Evolutionary conservation across 768 basidiomycete species (phyloP), one percentile per base, ranked within the genome.

Genomic region (Mycena albidolilacea): DNA sequence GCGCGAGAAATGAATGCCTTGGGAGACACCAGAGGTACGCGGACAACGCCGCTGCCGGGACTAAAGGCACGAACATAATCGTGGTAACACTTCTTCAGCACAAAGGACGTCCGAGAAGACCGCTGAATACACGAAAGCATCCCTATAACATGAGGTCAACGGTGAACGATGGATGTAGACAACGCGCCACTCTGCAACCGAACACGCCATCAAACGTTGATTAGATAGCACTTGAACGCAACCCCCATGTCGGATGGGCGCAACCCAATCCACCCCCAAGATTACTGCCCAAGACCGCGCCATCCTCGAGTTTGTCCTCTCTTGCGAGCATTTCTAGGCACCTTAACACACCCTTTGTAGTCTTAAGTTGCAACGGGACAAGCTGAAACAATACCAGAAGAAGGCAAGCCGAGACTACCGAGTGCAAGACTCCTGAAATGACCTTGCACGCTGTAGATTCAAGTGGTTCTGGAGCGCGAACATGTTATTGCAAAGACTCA

Each of bases 281-380:
- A 91, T 99, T 74, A 98, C 98, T 21, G 85, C 90, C 38, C 97
- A 97, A 79, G 98, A 99, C 82, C 90, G 93, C 75, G 97, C 98
- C 55, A 94, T 99, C 73, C 89, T 99, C 72, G 97, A 98, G 97
- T 99, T 75, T 81, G 95, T 76, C 23, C 67, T 70, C 69, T 72
- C 37, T 70, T 63, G 64, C 70, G 11, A 59, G 76, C 64, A 65
- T 46, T 76, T 46, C 12, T 50, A 66, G 62, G 48, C 60, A 19
- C 50, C 35, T 65, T 75, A 60, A 71, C 75, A 62, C 58, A 54
- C 50, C 67, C 48, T 48, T 64, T 79, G 39, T 81, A 98, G 97
- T 80, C 89, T 99, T 76, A 99, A 99, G 83, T 82, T 98, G 58
- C 98, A 99, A 81, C 89, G 98, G 43, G 98, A 99, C 84, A 98